Percentiles rank a stretch among this genome's conserved stretches.
These are phyloP conservation scores for Kandelia obovata DNA, from an alignment of 345 rosid species.

Conservation along the genomic window DNA sequence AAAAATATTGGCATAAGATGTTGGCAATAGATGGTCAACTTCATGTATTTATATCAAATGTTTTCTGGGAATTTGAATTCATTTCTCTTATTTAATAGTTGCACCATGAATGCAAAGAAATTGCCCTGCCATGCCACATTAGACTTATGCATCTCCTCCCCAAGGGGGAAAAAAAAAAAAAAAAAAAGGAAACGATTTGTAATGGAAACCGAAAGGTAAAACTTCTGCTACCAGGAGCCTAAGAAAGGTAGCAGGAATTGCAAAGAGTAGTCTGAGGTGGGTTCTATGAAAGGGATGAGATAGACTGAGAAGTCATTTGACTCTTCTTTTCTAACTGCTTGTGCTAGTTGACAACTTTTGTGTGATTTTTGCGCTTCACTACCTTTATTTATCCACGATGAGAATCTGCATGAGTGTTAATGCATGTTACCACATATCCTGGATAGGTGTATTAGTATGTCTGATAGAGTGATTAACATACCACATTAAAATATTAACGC, in stretches of 20 bases:
- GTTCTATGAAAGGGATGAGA: background rate
- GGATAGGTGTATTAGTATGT: no score
- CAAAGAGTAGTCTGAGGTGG: background rate
- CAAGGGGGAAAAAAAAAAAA: no score
- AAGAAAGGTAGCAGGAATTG: background rate
- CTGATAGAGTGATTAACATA: no score
- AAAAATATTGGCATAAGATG: background rate
- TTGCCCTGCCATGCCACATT: background rate
- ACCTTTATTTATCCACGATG: no score
- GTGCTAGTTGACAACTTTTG: no score
- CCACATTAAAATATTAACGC: no score
- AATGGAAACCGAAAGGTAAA: background rate
- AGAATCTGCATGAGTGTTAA: no score
- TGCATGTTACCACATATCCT: no score
- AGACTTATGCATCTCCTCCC: background rate
- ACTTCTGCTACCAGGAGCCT: background rate
- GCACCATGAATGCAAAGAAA: background rate
- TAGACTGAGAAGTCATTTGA: background rate
- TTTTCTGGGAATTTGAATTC: background rate
- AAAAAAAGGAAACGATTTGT: no score
- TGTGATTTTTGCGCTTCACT: no score
- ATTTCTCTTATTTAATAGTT: background rate
- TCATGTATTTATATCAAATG: background rate
- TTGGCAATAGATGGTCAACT: background rate
- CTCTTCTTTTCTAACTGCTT: background rate